Base-by-base conservation (phyloP, 2,329 filamentous ascomycete species). In the Claviceps sp. region DNA sequence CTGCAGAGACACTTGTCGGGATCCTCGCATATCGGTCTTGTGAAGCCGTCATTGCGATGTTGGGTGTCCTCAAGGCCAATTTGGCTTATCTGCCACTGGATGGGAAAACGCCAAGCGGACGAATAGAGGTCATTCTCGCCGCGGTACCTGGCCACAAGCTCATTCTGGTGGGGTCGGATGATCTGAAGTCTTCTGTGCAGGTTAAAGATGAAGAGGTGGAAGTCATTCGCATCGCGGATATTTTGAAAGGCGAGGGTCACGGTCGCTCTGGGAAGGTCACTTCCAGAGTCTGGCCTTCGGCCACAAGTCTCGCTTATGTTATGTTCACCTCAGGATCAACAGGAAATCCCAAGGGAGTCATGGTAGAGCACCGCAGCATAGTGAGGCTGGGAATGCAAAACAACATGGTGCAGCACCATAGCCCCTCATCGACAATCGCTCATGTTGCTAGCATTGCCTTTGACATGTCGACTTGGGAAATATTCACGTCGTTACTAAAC, bases 51-150 rank as follows among this genome's bases (percentile, higher is more conserved):
- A 48, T 50, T 11, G 50, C 55, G 0, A 48, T 59, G 6, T 58
- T 22, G 47, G 61, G 59, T n/a, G 56, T 62, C 45, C 48, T 63
- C 4, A 62, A 61, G 42, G 59, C 61, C 2, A 55, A 54, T 29
- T 17, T 61, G 14, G 61, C 61, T 1, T 63, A 63, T 44, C 43
- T 63, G 3, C 61, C 61, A 0, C 47, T 63, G 0, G 60, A 62
- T 45, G 42, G 51, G 8, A 59, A 56, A 5, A 45, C 39, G 4
- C 60, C 61, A 17, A 26, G 14, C 5, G 50, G 17, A 0, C 54
- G 61, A 5, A 50, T 61, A 13, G 52, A 57, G n/a, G 50, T 29
- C 2, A 58, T 62, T 22, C 51, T 63, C 1, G 53, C 50, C 6
- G 45, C 54, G 2, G n/a, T 59, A 1, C 13, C 45, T 2, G 54